Conservation (phyloP, 2,329 filamentous ascomycete genomes). For the Exophiala aquamarina region DNA sequence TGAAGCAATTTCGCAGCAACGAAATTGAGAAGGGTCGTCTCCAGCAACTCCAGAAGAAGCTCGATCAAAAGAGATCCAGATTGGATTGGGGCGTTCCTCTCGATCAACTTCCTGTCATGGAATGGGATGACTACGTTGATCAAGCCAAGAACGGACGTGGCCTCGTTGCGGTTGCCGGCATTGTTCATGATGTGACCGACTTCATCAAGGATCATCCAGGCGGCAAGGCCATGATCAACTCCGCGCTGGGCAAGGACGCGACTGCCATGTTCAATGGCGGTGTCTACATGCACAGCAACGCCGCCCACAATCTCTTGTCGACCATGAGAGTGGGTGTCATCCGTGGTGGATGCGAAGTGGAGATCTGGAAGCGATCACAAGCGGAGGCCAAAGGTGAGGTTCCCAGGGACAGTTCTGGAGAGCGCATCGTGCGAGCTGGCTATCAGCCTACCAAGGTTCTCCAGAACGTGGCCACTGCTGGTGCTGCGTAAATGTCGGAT, state of each 20-base stretch:
- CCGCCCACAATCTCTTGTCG: conserved; percentile 82
- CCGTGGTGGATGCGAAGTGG: conserved; percentile 81
- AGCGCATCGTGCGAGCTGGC: conserved; percentile 82
- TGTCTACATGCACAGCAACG: conserved; percentile 87
- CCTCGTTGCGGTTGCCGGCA: conserved; percentile 75
- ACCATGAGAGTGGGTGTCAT: conserved; percentile 88
- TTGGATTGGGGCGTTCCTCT: conserved; percentile 86
- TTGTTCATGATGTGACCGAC: conserved; percentile 79
- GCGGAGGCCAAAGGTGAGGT: conserved; percentile 70
- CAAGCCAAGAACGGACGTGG: conserved; percentile 75
- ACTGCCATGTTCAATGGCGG: conserved; percentile 91
- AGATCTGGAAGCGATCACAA: conserved; percentile 89
- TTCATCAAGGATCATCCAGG: conserved; percentile 91
- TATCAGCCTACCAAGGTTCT: conserved; percentile 80
- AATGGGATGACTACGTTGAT: conserved; percentile 82
- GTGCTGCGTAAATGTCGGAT: conserved; percentile 62
- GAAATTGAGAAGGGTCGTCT: conserved; percentile 90
- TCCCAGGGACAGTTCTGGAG: conserved; percentile 76
- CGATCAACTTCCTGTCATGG: conserved; percentile 79
- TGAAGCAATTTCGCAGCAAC: conserved; percentile 88
- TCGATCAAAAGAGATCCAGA: conserved; percentile 77
- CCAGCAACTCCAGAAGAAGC: conserved; percentile 89
- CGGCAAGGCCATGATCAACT: conserved; percentile 81
- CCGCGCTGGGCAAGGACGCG: conserved; percentile 81
- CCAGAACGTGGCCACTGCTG: conserved; percentile 77